These are phyloP conservation scores for Trametes elegans DNA, from an alignment of 768 basidiomycete genomes.

Conservation along the genomic window DNA sequence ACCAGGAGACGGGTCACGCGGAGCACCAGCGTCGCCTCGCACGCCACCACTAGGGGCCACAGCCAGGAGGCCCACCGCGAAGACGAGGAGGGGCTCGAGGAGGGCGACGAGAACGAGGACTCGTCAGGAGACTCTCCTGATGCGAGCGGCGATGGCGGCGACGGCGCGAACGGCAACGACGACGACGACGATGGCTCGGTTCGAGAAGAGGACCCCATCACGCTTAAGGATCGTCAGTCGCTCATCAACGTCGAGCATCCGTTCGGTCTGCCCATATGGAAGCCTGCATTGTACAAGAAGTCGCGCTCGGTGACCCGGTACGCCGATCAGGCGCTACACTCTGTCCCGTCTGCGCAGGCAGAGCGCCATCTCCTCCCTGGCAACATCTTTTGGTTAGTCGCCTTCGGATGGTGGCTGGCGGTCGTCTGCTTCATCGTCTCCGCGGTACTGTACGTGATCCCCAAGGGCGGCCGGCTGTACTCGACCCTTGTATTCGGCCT, in stretches of 20 bases:
- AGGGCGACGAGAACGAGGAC: constrained; percentile 31
- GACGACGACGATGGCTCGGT: constrained; percentile 39
- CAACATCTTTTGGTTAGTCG: constrained; percentile 87
- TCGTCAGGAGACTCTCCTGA: constrained; percentile 28
- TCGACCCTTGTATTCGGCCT: constrained; percentile 85
- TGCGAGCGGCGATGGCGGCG: constrained; percentile 34
- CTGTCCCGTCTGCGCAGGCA: constrained; percentile 87
- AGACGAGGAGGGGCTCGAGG: constrained; percentile 44
- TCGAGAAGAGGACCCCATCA: constrained; percentile 80
- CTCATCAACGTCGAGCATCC: constrained; percentile 99
- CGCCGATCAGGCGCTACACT: constrained; percentile 93
- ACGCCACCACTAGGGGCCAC: constrained; percentile 42
- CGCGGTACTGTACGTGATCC: constrained; percentile 65
- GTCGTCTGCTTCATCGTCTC: constrained; percentile 67
- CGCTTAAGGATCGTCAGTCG: constrained; percentile 92
- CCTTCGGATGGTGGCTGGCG: constrained; percentile 94
- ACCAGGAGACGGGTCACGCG: constrained; percentile 44
- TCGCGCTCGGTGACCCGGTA: constrained; percentile 93
- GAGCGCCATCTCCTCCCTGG: constrained; percentile 92
- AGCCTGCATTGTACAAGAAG: constrained; percentile 98
- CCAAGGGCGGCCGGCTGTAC: constrained; percentile 82
- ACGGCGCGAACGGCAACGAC: constrained; percentile 34
- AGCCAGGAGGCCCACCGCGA: constrained; percentile 52
- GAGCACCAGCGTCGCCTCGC: constrained; percentile 62
- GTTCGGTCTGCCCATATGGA: constrained; percentile 99